phyloP scores from a whole-genome alignment of 2,329 filamentous ascomycete species.

The Fusarium sp. region DNA sequence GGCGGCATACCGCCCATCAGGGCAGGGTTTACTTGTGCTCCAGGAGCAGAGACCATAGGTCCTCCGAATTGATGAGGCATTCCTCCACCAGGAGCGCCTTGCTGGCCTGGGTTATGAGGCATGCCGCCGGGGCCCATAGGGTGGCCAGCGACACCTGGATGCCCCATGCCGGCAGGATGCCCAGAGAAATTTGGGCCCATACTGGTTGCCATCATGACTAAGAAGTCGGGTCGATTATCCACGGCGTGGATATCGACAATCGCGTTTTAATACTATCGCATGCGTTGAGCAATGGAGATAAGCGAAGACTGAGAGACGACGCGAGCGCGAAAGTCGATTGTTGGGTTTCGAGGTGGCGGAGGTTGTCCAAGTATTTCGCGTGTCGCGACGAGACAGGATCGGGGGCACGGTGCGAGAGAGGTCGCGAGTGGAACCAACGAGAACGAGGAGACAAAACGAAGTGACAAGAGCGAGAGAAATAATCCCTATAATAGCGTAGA shows the following conservation, averaged over 20 bases:
- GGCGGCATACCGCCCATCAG: constrained; percentile 86
- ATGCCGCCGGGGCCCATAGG: constrained; percentile 72
- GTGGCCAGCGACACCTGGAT: constrained; percentile 78
- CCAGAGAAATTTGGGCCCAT: constrained; percentile 75
- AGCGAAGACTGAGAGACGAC: constrained; percentile 20
- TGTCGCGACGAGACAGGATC: constrained; percentile 49
- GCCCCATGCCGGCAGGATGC: constrained; percentile 80
- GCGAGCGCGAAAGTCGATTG: constrained; percentile 40
- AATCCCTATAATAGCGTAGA: constrained; percentile 37
- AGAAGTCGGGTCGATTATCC: constrained; percentile 65
- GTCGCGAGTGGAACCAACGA: constrained; percentile 34
- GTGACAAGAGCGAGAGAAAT: constrained; percentile 6
- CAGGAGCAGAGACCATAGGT: constrained; percentile 81
- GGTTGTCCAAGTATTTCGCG: constrained; percentile 48
- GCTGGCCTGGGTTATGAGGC: constrained; percentile 79
- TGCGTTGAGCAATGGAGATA: constrained; percentile 46
- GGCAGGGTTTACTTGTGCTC: constrained; percentile 79
- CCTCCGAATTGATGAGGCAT: constrained; percentile 77
- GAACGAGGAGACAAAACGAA: constrained; percentile 28
- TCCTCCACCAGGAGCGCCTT: constrained; percentile 74
- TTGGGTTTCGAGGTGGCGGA: constrained; percentile 34
- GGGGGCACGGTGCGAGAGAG: constrained; percentile 45
- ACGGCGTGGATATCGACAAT: constrained; percentile 73
- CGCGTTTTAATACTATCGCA: constrained; percentile 62
- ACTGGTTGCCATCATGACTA: constrained; percentile 77